Evolutionary conservation across 2,329 filamentous ascomycete genomes (phyloP).

Genomic region (Cercospora sesami): DNA sequence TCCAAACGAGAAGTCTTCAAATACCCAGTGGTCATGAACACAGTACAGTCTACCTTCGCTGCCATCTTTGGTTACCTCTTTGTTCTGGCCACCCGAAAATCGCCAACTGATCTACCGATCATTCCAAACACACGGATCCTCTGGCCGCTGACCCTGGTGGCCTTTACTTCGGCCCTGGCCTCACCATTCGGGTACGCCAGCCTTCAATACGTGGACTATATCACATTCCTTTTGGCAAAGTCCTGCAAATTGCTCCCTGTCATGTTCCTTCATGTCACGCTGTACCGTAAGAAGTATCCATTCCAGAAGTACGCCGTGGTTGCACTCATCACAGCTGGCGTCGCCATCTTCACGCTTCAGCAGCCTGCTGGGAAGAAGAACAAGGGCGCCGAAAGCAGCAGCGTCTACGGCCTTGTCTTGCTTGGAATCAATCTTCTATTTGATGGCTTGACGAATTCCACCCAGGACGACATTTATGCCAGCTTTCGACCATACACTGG

Average conservation of each 20-base stretch:
- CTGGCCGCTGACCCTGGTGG: constrained; percentile 76
- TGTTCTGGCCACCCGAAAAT: constrained; percentile 61
- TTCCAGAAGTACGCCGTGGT: constrained; percentile 97
- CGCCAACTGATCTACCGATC: constrained; percentile 56
- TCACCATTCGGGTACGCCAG: constrained; percentile 95
- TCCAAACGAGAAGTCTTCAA: constrained; percentile 73
- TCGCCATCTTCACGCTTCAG: constrained; percentile 93
- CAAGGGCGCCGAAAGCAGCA: constrained; percentile 53
- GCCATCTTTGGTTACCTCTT: constrained; percentile 80
- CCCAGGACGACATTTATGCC: constrained; percentile 90
- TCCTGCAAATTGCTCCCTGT: constrained; percentile 98
- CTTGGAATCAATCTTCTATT: constrained; percentile 89
- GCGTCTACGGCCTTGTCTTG: constrained; percentile 76
- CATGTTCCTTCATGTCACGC: constrained; percentile 91
- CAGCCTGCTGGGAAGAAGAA: constrained; percentile 48
- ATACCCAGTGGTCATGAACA: constrained; percentile 94
- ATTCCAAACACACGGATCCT: constrained; percentile 77
- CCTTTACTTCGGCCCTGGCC: constrained; percentile 81
- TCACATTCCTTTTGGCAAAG: constrained; percentile 96
- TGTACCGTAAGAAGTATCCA: constrained; percentile 87
- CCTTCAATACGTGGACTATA: constrained; percentile 92
- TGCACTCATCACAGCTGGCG: constrained; percentile 82
- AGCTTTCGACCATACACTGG: constrained; percentile 77
- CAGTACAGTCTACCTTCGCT: constrained; percentile 87
- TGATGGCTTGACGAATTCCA: constrained; percentile 93